Evolutionary conservation across 345 rosid genomes (phyloP).

Genomic region (Firmiana major): DNA sequence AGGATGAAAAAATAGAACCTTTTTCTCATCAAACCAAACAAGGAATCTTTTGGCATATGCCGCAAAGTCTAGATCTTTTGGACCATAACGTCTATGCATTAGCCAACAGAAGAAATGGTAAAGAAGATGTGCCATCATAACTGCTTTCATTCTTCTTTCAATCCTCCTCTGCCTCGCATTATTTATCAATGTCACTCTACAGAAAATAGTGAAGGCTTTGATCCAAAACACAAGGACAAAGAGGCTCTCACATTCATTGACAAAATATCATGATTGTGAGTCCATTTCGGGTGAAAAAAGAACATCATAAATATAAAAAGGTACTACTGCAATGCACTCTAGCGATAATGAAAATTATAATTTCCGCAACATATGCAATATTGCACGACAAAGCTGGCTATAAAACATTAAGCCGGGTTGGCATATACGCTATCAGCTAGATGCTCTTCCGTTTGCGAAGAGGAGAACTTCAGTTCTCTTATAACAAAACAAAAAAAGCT

Average conservation of each 20-base stretch:
- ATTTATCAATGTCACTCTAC: background rate
- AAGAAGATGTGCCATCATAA: background rate
- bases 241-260: background rate
- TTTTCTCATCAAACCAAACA: background rate
- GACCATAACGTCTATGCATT: background rate
- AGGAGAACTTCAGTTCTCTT: conserved; percentile 30
- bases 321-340: background rate
- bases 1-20: background rate
- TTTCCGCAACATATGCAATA: background rate
- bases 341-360: background rate
- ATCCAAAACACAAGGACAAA: background rate
- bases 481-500: too few species aligned
- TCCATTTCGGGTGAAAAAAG: background rate
- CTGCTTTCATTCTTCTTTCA: too few species aligned
- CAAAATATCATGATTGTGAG: background rate
- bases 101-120: background rate
- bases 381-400: background rate
- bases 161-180: background rate
- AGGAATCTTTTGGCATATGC: background rate
- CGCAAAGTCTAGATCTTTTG: background rate
- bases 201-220: background rate
- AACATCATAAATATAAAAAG: background rate
- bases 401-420: background rate
- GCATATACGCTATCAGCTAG: background rate
- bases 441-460: conserved; percentile 4